phyloP scores from a whole-genome alignment of 139 green algal species.

The Chlamydomonas sphaeroides region DNA sequence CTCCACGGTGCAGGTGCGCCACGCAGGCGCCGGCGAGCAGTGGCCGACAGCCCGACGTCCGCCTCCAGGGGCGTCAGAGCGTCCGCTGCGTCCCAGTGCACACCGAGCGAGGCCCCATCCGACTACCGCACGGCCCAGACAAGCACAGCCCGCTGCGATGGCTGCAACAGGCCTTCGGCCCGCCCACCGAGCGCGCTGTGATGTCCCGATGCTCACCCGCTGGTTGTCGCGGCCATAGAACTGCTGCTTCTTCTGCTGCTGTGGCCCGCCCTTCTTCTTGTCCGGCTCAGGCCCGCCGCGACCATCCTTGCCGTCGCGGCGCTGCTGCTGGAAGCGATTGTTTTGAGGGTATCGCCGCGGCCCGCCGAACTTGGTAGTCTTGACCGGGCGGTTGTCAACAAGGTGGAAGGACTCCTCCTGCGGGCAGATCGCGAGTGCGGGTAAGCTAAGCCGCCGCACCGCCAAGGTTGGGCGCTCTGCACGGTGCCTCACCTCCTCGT shows the following conservation, averaged over 20 bases:
- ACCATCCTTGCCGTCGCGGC: constrained; percentile 67
- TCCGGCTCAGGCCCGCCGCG: constrained; percentile 41
- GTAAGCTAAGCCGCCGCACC: not conserved
- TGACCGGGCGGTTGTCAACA: constrained; percentile 90
- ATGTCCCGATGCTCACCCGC: constrained; percentile 45
- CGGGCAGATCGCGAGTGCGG: not conserved
- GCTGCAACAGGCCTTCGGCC: too few species aligned
- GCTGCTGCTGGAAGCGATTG: constrained; percentile 65
- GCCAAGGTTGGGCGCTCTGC: not conserved
- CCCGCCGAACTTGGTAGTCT: constrained; percentile 65
- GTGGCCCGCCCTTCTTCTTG: constrained; percentile 42
- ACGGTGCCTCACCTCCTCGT: constrained; percentile 82
- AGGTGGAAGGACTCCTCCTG: constrained; percentile 96
- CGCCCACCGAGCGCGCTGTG: too few species aligned
- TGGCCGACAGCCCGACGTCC: too few species aligned
- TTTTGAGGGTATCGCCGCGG: constrained; percentile 73
- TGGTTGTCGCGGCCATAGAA: constrained; percentile 62
- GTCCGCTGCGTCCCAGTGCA: too few species aligned
- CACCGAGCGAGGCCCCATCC: too few species aligned
- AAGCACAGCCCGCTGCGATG: too few species aligned
- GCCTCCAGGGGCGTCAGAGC: too few species aligned
- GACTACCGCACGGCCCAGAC: too few species aligned
- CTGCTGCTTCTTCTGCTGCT: constrained; percentile 53
- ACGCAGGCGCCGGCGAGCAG: too few species aligned
- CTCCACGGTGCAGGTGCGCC: too few species aligned